Percentiles rank a stretch among this genome's conserved stretches.
These are phyloP conservation scores for Fallopia convolvulus DNA, from an alignment of 148 eudicot species.

Conservation along the genomic window DNA sequence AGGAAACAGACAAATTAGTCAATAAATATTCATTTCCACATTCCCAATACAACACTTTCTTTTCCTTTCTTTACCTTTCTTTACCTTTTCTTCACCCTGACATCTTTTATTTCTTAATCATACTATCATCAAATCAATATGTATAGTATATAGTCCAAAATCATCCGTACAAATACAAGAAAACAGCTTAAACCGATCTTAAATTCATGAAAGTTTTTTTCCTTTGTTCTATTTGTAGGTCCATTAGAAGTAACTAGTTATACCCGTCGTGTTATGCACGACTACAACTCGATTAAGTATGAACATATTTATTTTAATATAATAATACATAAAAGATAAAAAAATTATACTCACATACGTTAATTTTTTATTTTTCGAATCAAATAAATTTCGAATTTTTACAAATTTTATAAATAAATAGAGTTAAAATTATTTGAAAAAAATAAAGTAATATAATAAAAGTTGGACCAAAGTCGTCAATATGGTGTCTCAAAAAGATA, in stretches of 20 bases:
- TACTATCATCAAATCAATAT: background rate
- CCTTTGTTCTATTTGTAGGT: background rate
- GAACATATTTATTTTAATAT: no score
- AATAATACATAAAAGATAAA: no score
- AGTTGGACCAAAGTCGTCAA: no score
- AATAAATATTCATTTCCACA: background rate
- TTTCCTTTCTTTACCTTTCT: background rate
- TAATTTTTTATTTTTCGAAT: no score
- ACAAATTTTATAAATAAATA: no score
- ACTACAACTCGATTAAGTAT: no score
- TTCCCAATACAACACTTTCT: constrained; percentile 8
- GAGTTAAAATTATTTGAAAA: no score
- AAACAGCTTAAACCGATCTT: background rate
- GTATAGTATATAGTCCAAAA: background rate
- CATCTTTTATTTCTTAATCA: background rate
- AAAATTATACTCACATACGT: no score
- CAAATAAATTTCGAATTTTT: no score
- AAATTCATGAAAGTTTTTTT: background rate
- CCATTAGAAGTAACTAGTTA: background rate
- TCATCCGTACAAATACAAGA: background rate
- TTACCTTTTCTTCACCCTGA: background rate
- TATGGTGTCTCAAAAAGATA: no score
- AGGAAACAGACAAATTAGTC: background rate
- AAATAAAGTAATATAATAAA: no score
- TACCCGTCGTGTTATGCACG: no score